phyloP scores from a whole-genome alignment of 805 yeast species.

The Metschnikowia lunata region DNA sequence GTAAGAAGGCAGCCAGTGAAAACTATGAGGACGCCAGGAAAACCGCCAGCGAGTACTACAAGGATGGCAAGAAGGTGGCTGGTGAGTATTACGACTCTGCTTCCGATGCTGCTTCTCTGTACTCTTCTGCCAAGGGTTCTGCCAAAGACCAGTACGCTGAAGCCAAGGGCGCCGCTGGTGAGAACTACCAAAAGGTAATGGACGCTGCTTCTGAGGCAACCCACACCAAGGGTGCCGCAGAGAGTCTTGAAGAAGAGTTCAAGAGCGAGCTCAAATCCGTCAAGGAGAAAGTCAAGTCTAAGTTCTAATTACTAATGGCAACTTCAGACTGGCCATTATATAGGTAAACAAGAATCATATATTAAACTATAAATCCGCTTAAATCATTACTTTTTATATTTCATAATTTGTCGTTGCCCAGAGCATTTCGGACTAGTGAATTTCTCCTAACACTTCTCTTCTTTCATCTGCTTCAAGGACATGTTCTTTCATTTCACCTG shows the following conservation, averaged over 20 bases:
- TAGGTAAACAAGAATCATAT: background rate
- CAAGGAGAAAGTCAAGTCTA: constrained; percentile 15
- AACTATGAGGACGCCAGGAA: constrained; percentile 9
- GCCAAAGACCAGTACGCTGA: background rate
- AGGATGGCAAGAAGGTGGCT: constrained; percentile 8
- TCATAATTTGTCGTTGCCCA: constrained; percentile 3
- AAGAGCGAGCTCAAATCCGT: constrained; percentile 7
- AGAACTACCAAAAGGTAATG: background rate
- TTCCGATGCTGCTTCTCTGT: constrained; percentile 2
- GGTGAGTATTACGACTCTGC: background rate
- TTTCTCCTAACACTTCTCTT: constrained; percentile 4
- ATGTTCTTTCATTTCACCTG: constrained; percentile 7
- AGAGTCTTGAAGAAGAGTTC: constrained; percentile 9
- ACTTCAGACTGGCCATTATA: background rate
- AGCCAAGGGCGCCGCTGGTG: constrained; percentile 7
- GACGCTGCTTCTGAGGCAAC: background rate
- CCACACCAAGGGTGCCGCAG: constrained; percentile 5
- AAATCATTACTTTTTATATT: background rate
- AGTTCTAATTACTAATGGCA: constrained; percentile 6
- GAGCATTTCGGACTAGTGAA: background rate
- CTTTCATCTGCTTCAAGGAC: constrained; percentile 11
- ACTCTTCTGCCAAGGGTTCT: background rate
- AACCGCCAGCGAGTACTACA: constrained; percentile 14
- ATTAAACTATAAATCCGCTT: background rate
- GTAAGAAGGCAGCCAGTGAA: constrained; percentile 1